phyloP scores from a whole-genome alignment of 208 protist species.

The Acanthamoeba polyphaga region DNA sequence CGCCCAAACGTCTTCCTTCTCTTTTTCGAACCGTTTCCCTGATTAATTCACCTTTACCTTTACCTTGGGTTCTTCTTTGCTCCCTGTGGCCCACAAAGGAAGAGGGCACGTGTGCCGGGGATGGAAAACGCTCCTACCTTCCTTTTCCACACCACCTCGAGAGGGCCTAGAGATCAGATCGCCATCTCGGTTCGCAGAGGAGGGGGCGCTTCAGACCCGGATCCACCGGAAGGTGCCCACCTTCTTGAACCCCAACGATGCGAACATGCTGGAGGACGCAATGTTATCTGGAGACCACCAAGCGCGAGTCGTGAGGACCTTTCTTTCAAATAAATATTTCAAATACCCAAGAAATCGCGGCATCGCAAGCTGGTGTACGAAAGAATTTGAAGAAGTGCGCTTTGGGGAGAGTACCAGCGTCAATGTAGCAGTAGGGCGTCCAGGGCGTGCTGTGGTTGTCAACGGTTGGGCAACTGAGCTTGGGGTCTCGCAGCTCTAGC shows the following conservation, averaged over 20 bases:
- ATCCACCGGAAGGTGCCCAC: slow-evolving; percentile 39
- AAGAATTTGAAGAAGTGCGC: background rate
- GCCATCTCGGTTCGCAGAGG: background rate
- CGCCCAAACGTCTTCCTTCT: too few species aligned
- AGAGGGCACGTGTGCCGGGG: too few species aligned
- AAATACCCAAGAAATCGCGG: background rate
- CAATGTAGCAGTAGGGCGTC: slow-evolving; percentile 49
- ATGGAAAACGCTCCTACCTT: too few species aligned
- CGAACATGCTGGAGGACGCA: background rate
- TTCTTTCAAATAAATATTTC: background rate
- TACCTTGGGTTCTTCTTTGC: too few species aligned
- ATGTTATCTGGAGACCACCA: background rate
- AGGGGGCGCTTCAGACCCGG: background rate
- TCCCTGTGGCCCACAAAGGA: too few species aligned
- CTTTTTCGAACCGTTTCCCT: too few species aligned
- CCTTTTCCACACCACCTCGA: too few species aligned
- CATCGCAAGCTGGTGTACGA: too few species aligned
- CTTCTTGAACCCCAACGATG: slow-evolving; percentile 5
- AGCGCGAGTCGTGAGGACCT: background rate
- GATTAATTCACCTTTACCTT: too few species aligned
- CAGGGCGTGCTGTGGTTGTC: slow-evolving; percentile 3
- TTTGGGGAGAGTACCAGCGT: background rate
- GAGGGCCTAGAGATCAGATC: too few species aligned
- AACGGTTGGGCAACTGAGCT: background rate
- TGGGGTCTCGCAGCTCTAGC: background rate